Conservation (phyloP, 2,329 filamentous ascomycete species). For the Arachnomyces sp. region DNA sequence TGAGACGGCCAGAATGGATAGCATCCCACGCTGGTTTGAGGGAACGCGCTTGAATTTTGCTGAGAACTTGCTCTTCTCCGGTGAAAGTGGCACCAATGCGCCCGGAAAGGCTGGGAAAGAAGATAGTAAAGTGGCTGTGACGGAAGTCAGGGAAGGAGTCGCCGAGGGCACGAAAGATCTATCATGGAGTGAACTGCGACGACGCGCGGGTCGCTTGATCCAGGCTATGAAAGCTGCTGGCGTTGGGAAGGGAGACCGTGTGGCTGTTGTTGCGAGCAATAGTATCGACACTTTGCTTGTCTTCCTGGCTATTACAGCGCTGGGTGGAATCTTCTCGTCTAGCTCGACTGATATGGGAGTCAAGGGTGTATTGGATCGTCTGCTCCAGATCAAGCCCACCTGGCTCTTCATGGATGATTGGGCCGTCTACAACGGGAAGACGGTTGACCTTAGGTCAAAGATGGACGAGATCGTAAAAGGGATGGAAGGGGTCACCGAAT, state of each 20-base stretch:
- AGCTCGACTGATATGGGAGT: conserved; percentile 78
- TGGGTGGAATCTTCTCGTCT: conserved; percentile 68
- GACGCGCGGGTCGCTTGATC: conserved; percentile 50
- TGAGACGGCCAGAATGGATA: conserved; percentile 59
- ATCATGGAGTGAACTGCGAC: conserved; percentile 60
- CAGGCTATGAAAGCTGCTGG: conserved; percentile 60
- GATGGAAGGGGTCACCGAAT: conserved; percentile 52
- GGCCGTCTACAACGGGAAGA: conserved; percentile 71
- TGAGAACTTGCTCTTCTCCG: conserved; percentile 67
- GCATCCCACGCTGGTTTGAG: conserved; percentile 67
- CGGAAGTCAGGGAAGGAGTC: conserved; percentile 47
- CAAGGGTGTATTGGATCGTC: conserved; percentile 64
- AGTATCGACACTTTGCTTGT: conserved; percentile 65
- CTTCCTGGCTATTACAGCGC: conserved; percentile 58
- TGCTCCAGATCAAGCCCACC: conserved; percentile 65
- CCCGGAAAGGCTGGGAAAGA: conserved; percentile 56
- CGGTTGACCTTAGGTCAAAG: conserved; percentile 61
- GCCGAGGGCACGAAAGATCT: conserved; percentile 38
- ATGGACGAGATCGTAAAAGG: conserved; percentile 59
- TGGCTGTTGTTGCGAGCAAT: conserved; percentile 68
- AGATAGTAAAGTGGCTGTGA: conserved; percentile 60
- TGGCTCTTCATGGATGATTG: conserved; percentile 79
- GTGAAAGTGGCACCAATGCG: conserved; percentile 32
- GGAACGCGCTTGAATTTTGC: conserved; percentile 68
- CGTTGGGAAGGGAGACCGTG: conserved; percentile 60